Base-by-base conservation (phyloP, 2,329 filamentous ascomycete species). In the Aspergillus puulaauensis region DNA sequence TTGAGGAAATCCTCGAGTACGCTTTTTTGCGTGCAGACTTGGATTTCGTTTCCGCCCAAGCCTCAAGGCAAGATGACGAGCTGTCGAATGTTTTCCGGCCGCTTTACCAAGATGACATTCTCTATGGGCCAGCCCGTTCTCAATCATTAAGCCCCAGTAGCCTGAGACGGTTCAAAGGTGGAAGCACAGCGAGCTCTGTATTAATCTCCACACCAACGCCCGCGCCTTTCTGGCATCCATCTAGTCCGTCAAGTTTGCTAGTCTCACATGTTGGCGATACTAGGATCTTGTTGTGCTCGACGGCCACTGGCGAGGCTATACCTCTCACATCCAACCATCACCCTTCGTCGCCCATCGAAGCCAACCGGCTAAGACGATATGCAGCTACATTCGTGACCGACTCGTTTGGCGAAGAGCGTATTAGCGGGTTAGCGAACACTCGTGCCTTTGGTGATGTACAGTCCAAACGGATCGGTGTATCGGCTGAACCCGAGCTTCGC, bases 391-490 rank as follows among this genome's bases (percentile, higher is more conserved):
- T 98, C 71, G 89, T 96, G 17, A 95, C 93, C 0, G 95, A 99
- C 76, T 96, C 91, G 35, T 99, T 99, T 73, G 95, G 95, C 70
- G 95, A 99, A 77, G 93, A 98, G 76, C 91, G 95, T 65, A 95
- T 99, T 74, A 88, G 88, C 14, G 93, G 95, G 0, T 83, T 99
- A 0, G 95, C 95, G 65, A 99, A 99, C 77, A 96, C 91, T 33
- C 90, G 95, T 31, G 84, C 95, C 4, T 98, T 99, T 71, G 95
- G 95, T 24, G 95, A 99, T 77, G 91, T 97, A 77, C 84, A 84
- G 35, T 90, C 87, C 57, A 99, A 99, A 77, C 89, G 93, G 53
- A 88, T 98, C 52, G 95, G 95, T 27, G 93, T 99, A 12, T 93
- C 89, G 4, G 95, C 95, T 1, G 95, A 99, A 75, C 95, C 95